Evolutionary conservation across 2,329 filamentous ascomycete species (phyloP).

Genomic region (Periconia macrospinosa): DNA sequence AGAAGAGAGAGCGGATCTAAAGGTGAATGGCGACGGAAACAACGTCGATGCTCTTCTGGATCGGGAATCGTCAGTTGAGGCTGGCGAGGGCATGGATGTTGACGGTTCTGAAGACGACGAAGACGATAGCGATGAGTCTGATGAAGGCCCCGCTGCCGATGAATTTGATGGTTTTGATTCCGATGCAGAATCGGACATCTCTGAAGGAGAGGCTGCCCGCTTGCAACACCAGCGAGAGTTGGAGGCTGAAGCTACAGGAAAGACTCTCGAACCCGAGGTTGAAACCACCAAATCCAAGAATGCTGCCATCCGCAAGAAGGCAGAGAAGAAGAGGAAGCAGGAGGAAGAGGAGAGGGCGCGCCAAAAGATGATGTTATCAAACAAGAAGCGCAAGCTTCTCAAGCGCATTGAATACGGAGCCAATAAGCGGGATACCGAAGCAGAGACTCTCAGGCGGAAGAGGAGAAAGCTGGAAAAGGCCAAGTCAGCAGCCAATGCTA

Average conservation of each 20-base stretch:
- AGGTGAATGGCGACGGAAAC: constrained; percentile 42
- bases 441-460: constrained; percentile 84
- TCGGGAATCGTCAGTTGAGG: constrained; percentile 49
- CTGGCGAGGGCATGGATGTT: constrained; percentile 53
- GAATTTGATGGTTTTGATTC: constrained; percentile 54
- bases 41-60: constrained; percentile 35
- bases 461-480: constrained; percentile 80
- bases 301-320: constrained; percentile 68
- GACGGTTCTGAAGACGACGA: constrained; percentile 50
- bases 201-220: constrained; percentile 62
- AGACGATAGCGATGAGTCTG: constrained; percentile 52
- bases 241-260: constrained; percentile 84
- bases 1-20: constrained; percentile 44
- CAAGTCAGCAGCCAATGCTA: constrained; percentile 35
- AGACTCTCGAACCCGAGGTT: constrained; percentile 45
- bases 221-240: constrained; percentile 83
- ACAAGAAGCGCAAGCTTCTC: constrained; percentile 95
- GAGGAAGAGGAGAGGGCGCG: constrained; percentile 88
- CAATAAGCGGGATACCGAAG: constrained; percentile 88
- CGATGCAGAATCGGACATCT: constrained; percentile 49
- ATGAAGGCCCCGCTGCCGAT: constrained; percentile 35
- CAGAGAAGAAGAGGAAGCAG: constrained; percentile 60
- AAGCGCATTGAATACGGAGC: constrained; percentile 98
- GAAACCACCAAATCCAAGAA: constrained; percentile 60
- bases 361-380: constrained; percentile 96